Evolutionary conservation across 805 yeast species (phyloP), one percentile per base, ranked within the genome.

Genomic region (Maudiozyma turicensis): DNA sequence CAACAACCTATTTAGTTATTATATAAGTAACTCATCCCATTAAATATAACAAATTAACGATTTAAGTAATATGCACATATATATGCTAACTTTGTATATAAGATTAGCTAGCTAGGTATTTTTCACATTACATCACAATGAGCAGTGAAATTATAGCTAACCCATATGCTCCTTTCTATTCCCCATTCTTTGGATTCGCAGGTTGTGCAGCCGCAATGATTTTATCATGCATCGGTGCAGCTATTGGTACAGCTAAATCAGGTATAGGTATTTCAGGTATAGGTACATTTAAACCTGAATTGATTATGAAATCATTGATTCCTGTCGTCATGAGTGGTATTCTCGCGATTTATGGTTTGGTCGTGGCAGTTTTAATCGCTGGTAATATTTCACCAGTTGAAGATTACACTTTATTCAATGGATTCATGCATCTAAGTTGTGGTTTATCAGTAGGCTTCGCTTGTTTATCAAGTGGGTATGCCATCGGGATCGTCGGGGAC

Each of bases 301-400:
- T 93, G 61, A 89, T 93, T 61, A 93, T 93, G 98, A 86, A 84
- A 68, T 84, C 93, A 7, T 74, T 93, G 46, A 90, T 93, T 58
- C 99, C 99, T 14, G 99, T 93, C 44, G 96, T 93, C 55, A 89
- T 93, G 95, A 82, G 93, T 54, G 99, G 99, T 80, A 93, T 93
- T 63, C 73, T 93, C 52, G 89, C 98, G 9, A 96, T 93, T 47
- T 93, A 93, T 67, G 99, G 99, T 3, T 76, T 93, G 46, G 99
- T 93, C 26, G 99, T 93, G 44, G 85, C 96, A 14, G 99, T 93
- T 40, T 75, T 93, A 60, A 91, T 93, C 60, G 96, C 99, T 29
- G 95, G 93, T 52, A 89, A 87, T 7, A 72, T 90, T 57, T 77
- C 83, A 29, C 97, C 97, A 37, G 68, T 78, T 39, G 80, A 81